A percentile compares a stretch with the other conserved stretches of the same genome.
Conservation (phyloP, 257 asterid genomes). For the Mentha longifolia region DNA sequence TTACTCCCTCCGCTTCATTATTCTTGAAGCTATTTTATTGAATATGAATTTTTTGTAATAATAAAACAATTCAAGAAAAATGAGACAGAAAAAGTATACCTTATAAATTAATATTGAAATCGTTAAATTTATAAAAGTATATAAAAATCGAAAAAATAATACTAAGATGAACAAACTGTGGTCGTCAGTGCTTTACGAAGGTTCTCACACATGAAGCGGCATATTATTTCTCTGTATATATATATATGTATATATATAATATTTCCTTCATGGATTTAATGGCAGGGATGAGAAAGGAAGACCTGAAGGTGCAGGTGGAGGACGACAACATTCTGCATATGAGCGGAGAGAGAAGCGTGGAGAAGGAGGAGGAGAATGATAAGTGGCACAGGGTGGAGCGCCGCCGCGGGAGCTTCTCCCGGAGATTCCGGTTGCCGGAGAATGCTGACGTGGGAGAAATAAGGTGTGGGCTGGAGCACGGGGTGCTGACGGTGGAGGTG, state of each 20-base stretch:
- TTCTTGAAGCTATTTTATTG: no score
- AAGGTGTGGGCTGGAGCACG: slow-evolving; percentile 38
- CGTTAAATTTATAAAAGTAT: no score
- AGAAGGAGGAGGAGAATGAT: slow-evolving; percentile 35
- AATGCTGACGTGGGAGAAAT: slow-evolving; percentile 35
- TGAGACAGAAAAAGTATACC: no score
- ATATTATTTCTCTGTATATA: no score
- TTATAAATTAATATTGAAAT: background rate
- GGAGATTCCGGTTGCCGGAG: slow-evolving; percentile 49
- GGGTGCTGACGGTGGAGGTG: slow-evolving; percentile 42
- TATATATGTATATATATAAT: no score
- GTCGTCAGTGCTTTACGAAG: no score
- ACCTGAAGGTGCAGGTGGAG: slow-evolving; percentile 48
- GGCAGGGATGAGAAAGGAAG: slow-evolving; percentile 46
- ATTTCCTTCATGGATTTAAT: background rate
- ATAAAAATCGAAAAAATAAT: no score
- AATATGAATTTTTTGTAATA: no score
- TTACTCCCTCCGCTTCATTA: no score
- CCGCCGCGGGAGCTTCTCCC: slow-evolving; percentile 32
- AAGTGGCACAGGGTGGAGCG: slow-evolving; percentile 50
- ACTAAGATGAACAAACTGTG: no score
- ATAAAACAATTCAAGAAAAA: no score
- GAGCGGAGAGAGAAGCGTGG: slow-evolving; percentile 39
- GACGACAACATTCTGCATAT: slow-evolving; percentile 37
- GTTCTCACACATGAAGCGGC: no score